Evolutionary conservation across 1,139 yeast genomes (phyloP), one percentile per base, ranked within the genome.

Genomic region (Kodamaea ohmeri): DNA sequence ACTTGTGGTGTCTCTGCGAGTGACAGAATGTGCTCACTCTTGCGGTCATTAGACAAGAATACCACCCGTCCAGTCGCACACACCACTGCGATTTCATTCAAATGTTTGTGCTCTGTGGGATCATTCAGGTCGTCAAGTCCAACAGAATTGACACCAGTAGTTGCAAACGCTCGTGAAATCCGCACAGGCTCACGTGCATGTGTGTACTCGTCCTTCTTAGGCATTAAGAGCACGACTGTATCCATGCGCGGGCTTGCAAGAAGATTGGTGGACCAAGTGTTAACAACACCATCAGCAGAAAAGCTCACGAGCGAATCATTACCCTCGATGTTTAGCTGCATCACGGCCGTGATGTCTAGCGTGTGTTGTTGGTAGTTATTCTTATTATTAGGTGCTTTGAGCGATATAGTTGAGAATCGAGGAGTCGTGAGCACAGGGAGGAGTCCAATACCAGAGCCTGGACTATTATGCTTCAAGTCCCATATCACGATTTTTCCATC

Each of bases 21-120:
- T 60, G 62, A 34, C 52, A 60, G 41, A 4, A 50, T 61, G 61
- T 47, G 61, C 50, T 46, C 68, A 46, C 45, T 61, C 52, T 52
- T 54, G 11, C 43, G 38, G 37, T 52, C 49, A 33, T 57, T 58
- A 4, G 49, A 43, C 17, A 78, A 58, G 29, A 63, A 65, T 47
- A 71, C 71, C 20, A 76, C 56, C n/a, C 53, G 50, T 0, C 83
- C 82, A 40, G 66, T 71, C 41, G 71, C 73, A 13, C 76, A 55
- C 2, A 76, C 76, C 6, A 73, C 55, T 7, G 73, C 46, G n/a
- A 74, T 50, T 27, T 56, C 56, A 18, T 72, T 51, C 27, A 62
- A 46, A 35, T 56, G 57, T 20, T 47, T 46, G 35, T 47, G 51
- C 30, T 53, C 56, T 3, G 57, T 40, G 28, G 38, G 47, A 3